phyloP scores from a whole-genome alignment of 2,329 filamentous ascomycete genomes.

The Didymella segeticola region DNA sequence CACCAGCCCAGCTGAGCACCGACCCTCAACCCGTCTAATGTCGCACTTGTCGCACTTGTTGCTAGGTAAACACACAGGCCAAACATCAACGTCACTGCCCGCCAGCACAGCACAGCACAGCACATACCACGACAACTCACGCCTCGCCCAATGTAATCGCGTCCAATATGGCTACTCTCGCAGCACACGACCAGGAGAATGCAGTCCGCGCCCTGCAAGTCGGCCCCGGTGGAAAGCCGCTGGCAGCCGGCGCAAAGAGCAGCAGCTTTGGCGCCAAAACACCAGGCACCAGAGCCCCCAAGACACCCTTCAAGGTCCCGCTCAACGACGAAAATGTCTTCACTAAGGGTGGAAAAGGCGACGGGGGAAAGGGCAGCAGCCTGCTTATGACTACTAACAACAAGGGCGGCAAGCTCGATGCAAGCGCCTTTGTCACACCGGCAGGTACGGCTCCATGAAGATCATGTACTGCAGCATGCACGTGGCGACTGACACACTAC shows the following conservation, averaged over 20 bases:
- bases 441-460: slow-evolving; percentile 65
- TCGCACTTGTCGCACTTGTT: too few relatives aligned
- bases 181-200: slow-evolving; percentile 85
- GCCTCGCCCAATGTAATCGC: slow-evolving; percentile 42
- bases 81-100: slow-evolving; percentile 16
- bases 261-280: slow-evolving; percentile 78
- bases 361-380: slow-evolving; percentile 67
- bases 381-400: slow-evolving; percentile 61
- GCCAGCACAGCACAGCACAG: slow-evolving; percentile 18
- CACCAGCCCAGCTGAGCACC: too few relatives aligned
- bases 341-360: slow-evolving; percentile 66
- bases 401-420: slow-evolving; percentile 60
- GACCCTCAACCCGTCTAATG: too few relatives aligned
- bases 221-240: slow-evolving; percentile 72
- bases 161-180: slow-evolving; percentile 72
- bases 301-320: slow-evolving; percentile 80
- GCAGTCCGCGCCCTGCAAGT: slow-evolving; percentile 77
- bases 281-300: slow-evolving; percentile 75
- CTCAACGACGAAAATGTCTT: slow-evolving; percentile 87
- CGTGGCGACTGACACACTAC: slow-evolving; percentile 13
- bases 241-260: slow-evolving; percentile 69
- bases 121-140: slow-evolving; percentile 20
- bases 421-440: slow-evolving; percentile 77
- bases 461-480: neutral
- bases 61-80: slow-evolving; percentile 44